These are phyloP conservation scores for Populus deltoides DNA, from an alignment of 345 rosid genomes.

Conservation along the genomic window DNA sequence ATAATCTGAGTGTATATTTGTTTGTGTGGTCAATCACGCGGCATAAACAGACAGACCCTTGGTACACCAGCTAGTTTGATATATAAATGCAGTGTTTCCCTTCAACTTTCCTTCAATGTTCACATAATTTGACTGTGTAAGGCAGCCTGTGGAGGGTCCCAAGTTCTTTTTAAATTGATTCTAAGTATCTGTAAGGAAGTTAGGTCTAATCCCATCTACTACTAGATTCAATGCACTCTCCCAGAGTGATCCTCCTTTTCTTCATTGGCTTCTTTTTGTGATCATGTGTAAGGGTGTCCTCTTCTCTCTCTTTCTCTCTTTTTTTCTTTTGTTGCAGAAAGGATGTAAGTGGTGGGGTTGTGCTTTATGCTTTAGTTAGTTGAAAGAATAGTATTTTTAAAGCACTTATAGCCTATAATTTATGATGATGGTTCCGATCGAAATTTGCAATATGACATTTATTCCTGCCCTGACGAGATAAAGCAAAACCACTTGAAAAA, in stretches of 20 bases:
- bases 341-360: constrained; percentile 18
- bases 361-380: constrained; percentile 8
- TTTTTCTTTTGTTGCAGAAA: background rate
- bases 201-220: constrained; percentile 7
- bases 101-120: background rate
- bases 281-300: constrained; percentile 1
- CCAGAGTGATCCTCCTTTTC: background rate
- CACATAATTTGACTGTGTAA: background rate
- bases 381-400: background rate
- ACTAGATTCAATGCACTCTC: constrained; percentile 14
- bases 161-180: background rate
- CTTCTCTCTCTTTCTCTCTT: background rate
- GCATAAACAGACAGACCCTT: no score
- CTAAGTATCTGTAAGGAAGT: background rate
- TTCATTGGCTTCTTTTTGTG: background rate
- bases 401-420: background rate
- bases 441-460: background rate
- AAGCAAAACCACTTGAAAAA: background rate
- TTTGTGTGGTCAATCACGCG: no score
- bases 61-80: background rate
- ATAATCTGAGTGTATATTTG: no score
- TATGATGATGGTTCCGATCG: background rate
- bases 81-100: background rate
- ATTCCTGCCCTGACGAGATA: background rate
- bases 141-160: constrained; percentile 8